Conservation (phyloP, 1,139 yeast species). For the Eremothecium gossypii region DNA sequence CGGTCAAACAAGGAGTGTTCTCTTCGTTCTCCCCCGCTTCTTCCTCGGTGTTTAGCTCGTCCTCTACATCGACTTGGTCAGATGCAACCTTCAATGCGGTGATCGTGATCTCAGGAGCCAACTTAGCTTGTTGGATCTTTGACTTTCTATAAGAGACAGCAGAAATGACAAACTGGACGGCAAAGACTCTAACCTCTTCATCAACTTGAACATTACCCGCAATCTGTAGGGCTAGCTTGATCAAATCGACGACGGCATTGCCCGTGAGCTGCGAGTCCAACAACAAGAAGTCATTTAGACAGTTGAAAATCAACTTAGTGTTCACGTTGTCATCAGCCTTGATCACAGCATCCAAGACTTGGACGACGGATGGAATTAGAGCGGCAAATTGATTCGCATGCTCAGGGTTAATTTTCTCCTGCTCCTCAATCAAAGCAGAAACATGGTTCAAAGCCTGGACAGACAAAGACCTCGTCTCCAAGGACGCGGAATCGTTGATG, state of each 20-base stretch:
- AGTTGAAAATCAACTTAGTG: conserved; percentile 72
- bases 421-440: conserved; percentile 56
- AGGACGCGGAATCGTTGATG: conserved; percentile 54
- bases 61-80: conserved; percentile 67
- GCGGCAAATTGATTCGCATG: conserved; percentile 53
- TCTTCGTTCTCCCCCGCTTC: conserved; percentile 93
- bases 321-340: conserved; percentile 60
- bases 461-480: conserved; percentile 73
- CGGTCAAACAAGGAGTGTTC: conserved; percentile 67
- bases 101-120: conserved; percentile 72
- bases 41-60: conserved; percentile 66
- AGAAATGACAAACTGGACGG: conserved; percentile 76
- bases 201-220: conserved; percentile 60
- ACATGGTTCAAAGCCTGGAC: conserved; percentile 75
- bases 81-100: conserved; percentile 72
- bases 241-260: conserved; percentile 58
- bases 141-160: conserved; percentile 67
- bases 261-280: conserved; percentile 75
- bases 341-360: conserved; percentile 70
- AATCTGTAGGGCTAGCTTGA: conserved; percentile 68
- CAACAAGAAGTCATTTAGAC: conserved; percentile 69
- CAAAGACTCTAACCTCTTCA: conserved; percentile 74
- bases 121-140: conserved; percentile 49
- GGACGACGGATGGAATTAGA: conserved; percentile 72
- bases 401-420: conserved; percentile 39